phyloP scores from a whole-genome alignment of 805 yeast species.

The Ogataea polymorpha region DNA sequence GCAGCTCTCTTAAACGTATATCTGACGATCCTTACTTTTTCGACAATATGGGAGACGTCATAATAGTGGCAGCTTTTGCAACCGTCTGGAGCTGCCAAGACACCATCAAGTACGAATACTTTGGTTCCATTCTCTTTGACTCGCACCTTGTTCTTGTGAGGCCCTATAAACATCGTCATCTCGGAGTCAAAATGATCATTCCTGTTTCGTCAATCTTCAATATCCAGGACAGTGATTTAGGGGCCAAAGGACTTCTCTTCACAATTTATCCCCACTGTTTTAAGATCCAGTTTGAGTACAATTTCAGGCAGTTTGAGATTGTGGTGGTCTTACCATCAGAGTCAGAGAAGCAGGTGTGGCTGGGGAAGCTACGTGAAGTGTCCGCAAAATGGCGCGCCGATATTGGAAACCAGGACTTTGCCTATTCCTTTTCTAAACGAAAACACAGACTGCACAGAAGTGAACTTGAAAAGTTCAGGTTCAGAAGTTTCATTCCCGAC shows the following conservation, averaged over 20 bases:
- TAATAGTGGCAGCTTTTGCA: constrained; percentile 42
- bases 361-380: constrained; percentile 22
- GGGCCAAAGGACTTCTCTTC: constrained; percentile 25
- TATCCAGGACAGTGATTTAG: constrained; percentile 21
- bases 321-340: constrained; percentile 33
- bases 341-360: constrained; percentile 43
- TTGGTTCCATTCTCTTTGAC: constrained; percentile 46
- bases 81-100: constrained; percentile 38
- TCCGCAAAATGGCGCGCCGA: constrained; percentile 26
- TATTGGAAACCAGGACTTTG: constrained; percentile 31
- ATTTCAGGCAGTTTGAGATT: constrained; percentile 43
- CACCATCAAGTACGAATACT: constrained; percentile 15
- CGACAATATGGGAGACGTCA: constrained; percentile 46
- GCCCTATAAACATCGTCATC: constrained; percentile 23
- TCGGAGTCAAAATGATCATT: constrained; percentile 43
- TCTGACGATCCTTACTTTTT: constrained; percentile 31
- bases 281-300: constrained; percentile 47
- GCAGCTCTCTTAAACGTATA: constrained; percentile 7
- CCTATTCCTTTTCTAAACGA: constrained; percentile 23
- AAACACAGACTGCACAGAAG: constrained; percentile 8
- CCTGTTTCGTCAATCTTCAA: constrained; percentile 39
- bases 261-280: constrained; percentile 34
- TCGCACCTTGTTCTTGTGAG: constrained; percentile 44
- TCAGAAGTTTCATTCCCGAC: constrained; percentile 16
- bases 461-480: constrained; percentile 13